Evolutionary conservation across 2,329 filamentous ascomycete species (phyloP), one percentile per base, ranked within the genome.

Genomic region (Lasiodiplodia sp.): DNA sequence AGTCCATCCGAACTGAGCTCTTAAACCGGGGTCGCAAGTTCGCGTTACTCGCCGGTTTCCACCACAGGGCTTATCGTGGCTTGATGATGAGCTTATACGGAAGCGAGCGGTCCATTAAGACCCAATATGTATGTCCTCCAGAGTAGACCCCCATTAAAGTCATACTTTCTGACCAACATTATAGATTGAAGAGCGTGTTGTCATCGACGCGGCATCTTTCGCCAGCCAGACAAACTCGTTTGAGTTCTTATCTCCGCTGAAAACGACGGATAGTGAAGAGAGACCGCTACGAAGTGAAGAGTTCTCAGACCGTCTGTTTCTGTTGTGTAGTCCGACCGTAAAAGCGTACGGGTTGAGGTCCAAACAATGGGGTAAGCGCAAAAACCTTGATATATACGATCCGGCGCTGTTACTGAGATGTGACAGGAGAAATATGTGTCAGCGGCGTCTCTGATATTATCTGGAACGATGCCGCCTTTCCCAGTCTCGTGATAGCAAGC

Each of bases 291-390:
- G 52, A 0, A 25, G 11, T 25, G 67, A 64, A 38, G 47, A 44
- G 47, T 40, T 23, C 16, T 10, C 28, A 2, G 16, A 56, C 2
- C 28, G 11, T n/a, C 28, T 56, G 2, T 16, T n/a, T 5, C 21
- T 5, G 1, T 57, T 78, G 6, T 79, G 76, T 49, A 71, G 71
- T 21, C 72, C 76, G 7, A 70, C 70, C 37, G 60, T 78, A 7
- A 71, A 70, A 64, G 78, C 77, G 1, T 79, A 76, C 58, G 76
- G 73, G 40, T 68, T 79, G 21, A 76, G 72, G 2, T 71, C 71
- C 5, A 80, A 79, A 70, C 71, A 72, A 28, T 79, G 76, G 76
- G 73, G 74, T 75, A 72, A 69, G 72, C 68, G 51, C 51, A 25
- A 31, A 6, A 28, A 11, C n/a, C 62, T n/a, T 2, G 18, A n/a